phyloP scores from a whole-genome alignment of 306 rosid species.

The Malus sieversii region DNA sequence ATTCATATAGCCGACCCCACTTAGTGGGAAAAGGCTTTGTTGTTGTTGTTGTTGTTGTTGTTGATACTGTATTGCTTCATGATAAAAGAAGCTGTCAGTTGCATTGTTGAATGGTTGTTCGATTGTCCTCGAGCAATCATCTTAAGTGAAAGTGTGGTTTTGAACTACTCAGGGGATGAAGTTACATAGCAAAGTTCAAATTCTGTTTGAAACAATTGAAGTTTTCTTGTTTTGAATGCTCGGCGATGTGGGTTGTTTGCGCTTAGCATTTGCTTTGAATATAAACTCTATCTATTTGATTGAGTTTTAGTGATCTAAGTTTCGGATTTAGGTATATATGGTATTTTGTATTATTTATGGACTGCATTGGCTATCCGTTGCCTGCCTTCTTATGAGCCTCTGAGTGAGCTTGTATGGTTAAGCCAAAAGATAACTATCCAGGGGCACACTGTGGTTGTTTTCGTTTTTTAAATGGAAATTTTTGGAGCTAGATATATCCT shows the following conservation, averaged over 20 bases:
- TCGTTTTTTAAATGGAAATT: neutral
- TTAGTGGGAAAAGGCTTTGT: too few relatives aligned
- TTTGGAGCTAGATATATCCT: neutral
- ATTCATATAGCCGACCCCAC: too few relatives aligned
- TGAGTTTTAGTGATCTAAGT: neutral
- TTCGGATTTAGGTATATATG: neutral
- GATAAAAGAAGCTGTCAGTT: neutral
- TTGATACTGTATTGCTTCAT: neutral
- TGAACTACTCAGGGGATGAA: neutral
- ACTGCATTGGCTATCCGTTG: neutral
- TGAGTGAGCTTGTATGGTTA: neutral
- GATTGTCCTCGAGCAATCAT: neutral
- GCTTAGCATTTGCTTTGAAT: neutral
- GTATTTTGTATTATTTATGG: neutral
- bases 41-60: too few relatives aligned
- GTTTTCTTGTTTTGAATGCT: neutral
- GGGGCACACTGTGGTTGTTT: neutral
- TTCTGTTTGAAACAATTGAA: neutral
- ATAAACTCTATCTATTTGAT: neutral
- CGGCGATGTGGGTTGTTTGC: neutral
- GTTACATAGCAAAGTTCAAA: neutral
- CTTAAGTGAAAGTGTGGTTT: neutral
- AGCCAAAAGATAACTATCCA: neutral
- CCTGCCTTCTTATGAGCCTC: neutral
- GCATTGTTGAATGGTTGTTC: neutral